phyloP scores from a whole-genome alignment of 2,329 filamentous ascomycete genomes.

The Akanthomyces dipterigenus region DNA sequence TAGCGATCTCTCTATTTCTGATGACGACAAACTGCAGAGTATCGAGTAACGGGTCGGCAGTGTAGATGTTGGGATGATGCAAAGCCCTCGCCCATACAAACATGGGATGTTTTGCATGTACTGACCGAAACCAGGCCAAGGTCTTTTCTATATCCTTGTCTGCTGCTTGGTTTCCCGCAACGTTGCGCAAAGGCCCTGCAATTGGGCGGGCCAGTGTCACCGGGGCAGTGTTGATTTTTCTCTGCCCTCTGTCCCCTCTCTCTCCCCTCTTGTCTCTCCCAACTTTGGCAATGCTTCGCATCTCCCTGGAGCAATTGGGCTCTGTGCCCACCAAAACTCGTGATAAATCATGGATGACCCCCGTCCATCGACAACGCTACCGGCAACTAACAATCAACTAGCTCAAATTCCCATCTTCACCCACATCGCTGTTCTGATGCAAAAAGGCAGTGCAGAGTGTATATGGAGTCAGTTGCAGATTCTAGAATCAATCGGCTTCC shows the following conservation, averaged over 20 bases:
- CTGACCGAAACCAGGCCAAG: no score
- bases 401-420: no score
- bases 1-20: not conserved
- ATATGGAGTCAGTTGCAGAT: not conserved
- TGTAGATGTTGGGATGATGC: not conserved
- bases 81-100: not conserved
- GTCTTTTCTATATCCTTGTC: not conserved
- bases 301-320: not conserved
- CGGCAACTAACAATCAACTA: not conserved
- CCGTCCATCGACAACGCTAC: not conserved
- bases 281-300: not conserved
- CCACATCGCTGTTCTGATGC: no score
- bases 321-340: not conserved
- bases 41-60: not conserved
- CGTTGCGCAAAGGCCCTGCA: not conserved
- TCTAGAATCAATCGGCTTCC: not conserved
- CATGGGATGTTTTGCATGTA: no score
- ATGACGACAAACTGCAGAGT: no score
- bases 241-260: no score
- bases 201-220: not conserved
- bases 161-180: not conserved
- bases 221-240: not conserved
- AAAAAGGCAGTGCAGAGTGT: no score
- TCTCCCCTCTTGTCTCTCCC: no score
- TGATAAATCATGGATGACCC: not conserved